Base-by-base conservation (phyloP, 768 basidiomycete genomes). In the Rhodotorula kratochvilovae region DNA sequence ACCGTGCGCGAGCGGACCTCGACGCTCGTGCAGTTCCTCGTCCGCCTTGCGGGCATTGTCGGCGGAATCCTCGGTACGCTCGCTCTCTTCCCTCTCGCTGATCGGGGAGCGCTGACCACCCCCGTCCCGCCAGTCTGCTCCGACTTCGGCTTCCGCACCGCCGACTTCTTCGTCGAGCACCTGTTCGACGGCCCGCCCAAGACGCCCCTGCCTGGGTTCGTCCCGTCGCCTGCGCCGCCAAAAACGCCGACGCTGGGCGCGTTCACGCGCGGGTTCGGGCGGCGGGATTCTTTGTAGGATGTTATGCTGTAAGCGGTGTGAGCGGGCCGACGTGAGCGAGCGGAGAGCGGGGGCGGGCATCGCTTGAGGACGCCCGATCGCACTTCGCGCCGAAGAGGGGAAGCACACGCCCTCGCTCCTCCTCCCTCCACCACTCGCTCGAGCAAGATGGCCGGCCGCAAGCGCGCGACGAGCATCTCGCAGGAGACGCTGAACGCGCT, bases 1-100 rank as follows among this genome's bases (percentile, higher is more conserved):
- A 89, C 87, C 0, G 87, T 97, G 64, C 86, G 90, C 77, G 93
- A 98, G 81, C 87, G 92, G 27, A 97, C 95, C 29, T 92, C 89
- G 0, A 84, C 86, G 2, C 81, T 99, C 61, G 77, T 88, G 6
- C 89, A 94, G 74, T 85, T 99, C 64, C 77, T 96, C 73, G 89
- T 97, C 72, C 85, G 89, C 81, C 85, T 84, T 39, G 88, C 90
- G 13, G 95, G 95, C n/a, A 95, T 97, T 59, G 84, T 99, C 39
- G 95, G 95, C 21, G 92, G 92, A 7, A 86, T 92, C 54, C 91
- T 92, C 80, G 73, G 56, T 57, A 12, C 33, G 56, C 23, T n/a
- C 48, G 25, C 35, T 21, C 36, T 39, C 25, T 27, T 16, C 56
- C 25, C 25, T 6, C 5, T 36, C 35, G 25, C 25, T 33, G 5